These are phyloP conservation scores for Epichloe sp. DNA, from an alignment of 2,329 filamentous ascomycete species.

Conservation along the genomic window DNA sequence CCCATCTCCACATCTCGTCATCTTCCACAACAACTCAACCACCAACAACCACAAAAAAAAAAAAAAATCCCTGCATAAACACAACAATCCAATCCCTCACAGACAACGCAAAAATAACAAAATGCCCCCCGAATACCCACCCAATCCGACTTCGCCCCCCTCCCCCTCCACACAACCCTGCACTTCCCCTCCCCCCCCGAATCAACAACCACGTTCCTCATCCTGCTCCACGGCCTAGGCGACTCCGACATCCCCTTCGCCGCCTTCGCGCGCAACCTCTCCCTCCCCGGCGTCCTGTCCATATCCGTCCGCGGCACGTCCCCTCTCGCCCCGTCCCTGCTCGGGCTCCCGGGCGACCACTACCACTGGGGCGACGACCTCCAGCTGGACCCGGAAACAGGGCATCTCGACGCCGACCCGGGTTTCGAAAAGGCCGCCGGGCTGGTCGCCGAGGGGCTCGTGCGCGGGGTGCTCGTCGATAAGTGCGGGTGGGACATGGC, in stretches of 20 bases:
- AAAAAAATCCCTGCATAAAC: too few species aligned
- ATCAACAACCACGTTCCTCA: constrained; percentile 58
- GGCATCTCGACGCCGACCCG: constrained; percentile 46
- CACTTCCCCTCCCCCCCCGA: constrained; percentile 39
- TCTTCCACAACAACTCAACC: background rate
- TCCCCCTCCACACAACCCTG: constrained; percentile 31
- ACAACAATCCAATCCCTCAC: background rate
- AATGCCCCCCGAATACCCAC: constrained; percentile 39
- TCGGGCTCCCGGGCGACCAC: constrained; percentile 20
- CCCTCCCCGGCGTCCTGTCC: constrained; percentile 63
- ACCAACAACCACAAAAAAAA: background rate
- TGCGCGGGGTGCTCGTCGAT: constrained; percentile 36
- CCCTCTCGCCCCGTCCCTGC: constrained; percentile 52
- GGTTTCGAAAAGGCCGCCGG: constrained; percentile 39
- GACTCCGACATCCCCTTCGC: constrained; percentile 60
- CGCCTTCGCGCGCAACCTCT: constrained; percentile 52
- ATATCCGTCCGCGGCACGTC: constrained; percentile 61
- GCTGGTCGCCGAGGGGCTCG: constrained; percentile 35
- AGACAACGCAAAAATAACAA: constrained; percentile 10
- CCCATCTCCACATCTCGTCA: too few species aligned
- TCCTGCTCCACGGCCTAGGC: constrained; percentile 76
- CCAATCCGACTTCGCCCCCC: constrained; percentile 33
- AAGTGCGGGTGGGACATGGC: constrained; percentile 45
- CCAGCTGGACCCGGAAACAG: constrained; percentile 34
- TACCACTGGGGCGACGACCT: constrained; percentile 60